phyloP scores from a whole-genome alignment of 352 stramenopile species.

The Phytophthora citricola region DNA sequence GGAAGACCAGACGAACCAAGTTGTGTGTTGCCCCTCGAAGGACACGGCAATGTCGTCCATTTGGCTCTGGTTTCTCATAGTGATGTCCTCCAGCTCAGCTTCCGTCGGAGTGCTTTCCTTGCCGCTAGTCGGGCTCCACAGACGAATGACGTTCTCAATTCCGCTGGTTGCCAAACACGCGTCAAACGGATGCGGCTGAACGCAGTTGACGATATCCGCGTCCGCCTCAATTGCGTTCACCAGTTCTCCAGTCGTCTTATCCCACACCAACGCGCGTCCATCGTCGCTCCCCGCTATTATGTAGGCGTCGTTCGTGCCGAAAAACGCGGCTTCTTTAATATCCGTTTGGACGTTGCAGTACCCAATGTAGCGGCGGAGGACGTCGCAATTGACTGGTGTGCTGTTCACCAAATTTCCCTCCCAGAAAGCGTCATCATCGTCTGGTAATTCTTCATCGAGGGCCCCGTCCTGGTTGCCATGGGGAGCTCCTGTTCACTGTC shows the following conservation, averaged over 20 bases:
- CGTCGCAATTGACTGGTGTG: slow-evolving; percentile 62
- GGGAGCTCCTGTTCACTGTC: slow-evolving; percentile 33
- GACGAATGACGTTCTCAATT: slow-evolving; percentile 83
- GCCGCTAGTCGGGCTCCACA: slow-evolving; percentile 72
- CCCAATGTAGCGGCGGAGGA: slow-evolving; percentile 79
- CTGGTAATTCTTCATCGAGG: slow-evolving; percentile 29
- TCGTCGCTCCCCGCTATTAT: slow-evolving; percentile 91
- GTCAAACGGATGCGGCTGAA: slow-evolving; percentile 85
- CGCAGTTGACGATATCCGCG: slow-evolving; percentile 89
- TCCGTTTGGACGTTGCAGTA: slow-evolving; percentile 91
- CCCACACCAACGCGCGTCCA: slow-evolving; percentile 86
- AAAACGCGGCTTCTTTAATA: slow-evolving; percentile 92
- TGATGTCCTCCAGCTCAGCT: slow-evolving; percentile 61
- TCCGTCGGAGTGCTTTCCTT: slow-evolving; percentile 47
- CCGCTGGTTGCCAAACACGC: slow-evolving; percentile 82
- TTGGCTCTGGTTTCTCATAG: slow-evolving; percentile 65
- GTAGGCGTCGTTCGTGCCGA: slow-evolving; percentile 86
- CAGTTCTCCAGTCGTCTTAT: slow-evolving; percentile 81
- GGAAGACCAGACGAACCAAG: slow-evolving; percentile 76
- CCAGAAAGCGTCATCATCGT: slow-evolving; percentile 63
- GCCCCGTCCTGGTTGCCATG: slow-evolving; percentile 20
- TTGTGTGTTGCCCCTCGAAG: slow-evolving; percentile 59
- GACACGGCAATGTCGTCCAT: slow-evolving; percentile 63
- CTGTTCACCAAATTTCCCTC: slow-evolving; percentile 45
- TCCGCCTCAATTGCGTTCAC: slow-evolving; percentile 86